Evolutionary conservation across 768 basidiomycete species (phyloP).

Genomic region (Leccinum longicurvipes): DNA sequence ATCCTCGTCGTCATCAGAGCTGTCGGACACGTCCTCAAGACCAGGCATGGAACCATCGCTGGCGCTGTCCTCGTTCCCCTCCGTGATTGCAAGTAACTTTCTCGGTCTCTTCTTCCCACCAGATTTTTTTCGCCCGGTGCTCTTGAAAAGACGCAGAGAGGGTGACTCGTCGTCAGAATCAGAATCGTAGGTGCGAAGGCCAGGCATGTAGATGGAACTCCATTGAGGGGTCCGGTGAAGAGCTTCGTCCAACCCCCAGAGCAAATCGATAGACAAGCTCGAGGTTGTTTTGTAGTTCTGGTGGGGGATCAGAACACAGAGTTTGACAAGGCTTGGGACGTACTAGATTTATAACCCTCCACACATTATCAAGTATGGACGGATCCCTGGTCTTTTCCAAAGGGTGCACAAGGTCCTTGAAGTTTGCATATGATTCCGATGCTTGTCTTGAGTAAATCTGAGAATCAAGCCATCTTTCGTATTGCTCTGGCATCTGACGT

Average conservation of each 20-base stretch:
- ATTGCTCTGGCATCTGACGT: conserved; percentile 56
- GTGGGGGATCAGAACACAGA: conserved; percentile 7
- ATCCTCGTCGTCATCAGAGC: conserved; percentile 42
- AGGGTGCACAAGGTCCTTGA: conserved; percentile 57
- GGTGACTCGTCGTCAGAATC: conserved; percentile 27
- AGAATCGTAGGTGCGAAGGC: conserved; percentile 16
- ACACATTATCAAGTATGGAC: conserved; percentile 54
- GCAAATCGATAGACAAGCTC: conserved; percentile 53
- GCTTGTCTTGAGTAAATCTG: conserved; percentile 60
- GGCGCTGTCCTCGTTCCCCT: conserved; percentile 38
- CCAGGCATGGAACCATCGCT: conserved; percentile 61
- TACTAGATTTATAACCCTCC: conserved; percentile 62
- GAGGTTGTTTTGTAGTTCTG: conserved; percentile 59
- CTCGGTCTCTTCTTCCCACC: conserved; percentile 27
- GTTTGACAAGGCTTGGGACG: conserved; percentile 13
- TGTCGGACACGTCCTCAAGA: conserved; percentile 64
- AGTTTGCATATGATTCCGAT: conserved; percentile 45
- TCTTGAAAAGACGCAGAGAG: conserved; percentile 8
- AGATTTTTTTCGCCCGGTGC: conserved; percentile 14
- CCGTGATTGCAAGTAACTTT: conserved; percentile 51
- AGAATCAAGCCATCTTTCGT: conserved; percentile 67
- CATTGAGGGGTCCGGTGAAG: conserved; percentile 57
- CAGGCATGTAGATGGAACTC: conserved; percentile 40
- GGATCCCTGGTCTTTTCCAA: conserved; percentile 52
- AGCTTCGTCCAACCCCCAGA: conserved; percentile 61